A percentile compares a stretch with the other conserved stretches of the same genome.
phyloP scores from a whole-genome alignment of 371 early-diverging fungal genomes.

The Mucor lusitanicus region DNA sequence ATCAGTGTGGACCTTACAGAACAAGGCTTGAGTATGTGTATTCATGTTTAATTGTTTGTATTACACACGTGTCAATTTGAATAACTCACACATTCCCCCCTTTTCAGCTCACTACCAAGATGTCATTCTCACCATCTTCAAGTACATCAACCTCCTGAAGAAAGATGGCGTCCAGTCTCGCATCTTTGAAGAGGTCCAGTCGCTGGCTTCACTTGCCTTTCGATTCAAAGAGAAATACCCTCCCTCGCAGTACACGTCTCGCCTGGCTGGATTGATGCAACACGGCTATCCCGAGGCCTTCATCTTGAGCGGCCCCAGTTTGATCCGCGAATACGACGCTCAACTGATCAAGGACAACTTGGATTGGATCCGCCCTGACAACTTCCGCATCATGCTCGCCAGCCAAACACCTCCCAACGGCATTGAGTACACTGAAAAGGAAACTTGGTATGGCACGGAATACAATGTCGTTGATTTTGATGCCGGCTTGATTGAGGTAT shows the following conservation, averaged over 20 bases:
- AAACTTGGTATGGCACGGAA: conserved; percentile 84
- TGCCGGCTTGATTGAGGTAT: conserved; percentile 55
- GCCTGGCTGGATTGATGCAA: conserved; percentile 65
- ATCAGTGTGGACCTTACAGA: conserved; percentile 79
- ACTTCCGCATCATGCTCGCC: conserved; percentile 64
- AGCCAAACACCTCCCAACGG: conserved; percentile 48
- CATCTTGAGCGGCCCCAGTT: conserved; percentile 71
- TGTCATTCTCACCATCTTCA: conserved; percentile 79
- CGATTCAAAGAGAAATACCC: conserved; percentile 83
- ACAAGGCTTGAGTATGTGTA: conserved; percentile 74
- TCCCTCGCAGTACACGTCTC: conserved; percentile 61
- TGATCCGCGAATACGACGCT: conserved; percentile 65
- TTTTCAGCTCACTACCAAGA: conserved; percentile 67
- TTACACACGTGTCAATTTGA: conserved; percentile 1
- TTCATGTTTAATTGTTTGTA: conserved; percentile 1
- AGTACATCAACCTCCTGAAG: conserved; percentile 83
- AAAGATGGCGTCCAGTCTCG: conserved; percentile 71
- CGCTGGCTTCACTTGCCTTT: conserved; percentile 72
- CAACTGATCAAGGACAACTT: conserved; percentile 62
- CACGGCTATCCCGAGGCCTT: conserved; percentile 67
- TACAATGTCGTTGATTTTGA: conserved; percentile 74
- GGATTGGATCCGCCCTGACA: conserved; percentile 64
- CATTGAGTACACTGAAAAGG: conserved; percentile 53
- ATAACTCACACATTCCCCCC: conserved; percentile 5
- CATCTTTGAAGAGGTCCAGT: conserved; percentile 77